A percentile compares a stretch with the other conserved stretches of the same genome.
phyloP scores from a whole-genome alignment of 2,329 filamentous ascomycete genomes.

The Colletotrichum trifolii region DNA sequence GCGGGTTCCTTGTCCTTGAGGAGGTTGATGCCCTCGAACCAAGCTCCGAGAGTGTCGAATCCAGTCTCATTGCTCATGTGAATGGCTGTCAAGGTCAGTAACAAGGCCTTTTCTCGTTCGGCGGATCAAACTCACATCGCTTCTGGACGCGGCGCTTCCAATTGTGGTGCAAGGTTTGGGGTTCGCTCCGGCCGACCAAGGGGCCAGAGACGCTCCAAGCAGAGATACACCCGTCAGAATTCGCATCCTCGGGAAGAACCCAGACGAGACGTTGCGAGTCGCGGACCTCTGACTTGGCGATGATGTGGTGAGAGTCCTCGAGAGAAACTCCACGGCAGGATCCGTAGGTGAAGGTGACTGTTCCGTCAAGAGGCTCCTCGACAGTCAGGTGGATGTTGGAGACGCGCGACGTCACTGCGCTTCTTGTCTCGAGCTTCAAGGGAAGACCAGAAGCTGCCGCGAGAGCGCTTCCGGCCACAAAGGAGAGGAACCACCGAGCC shows the following conservation, averaged over 20 bases:
- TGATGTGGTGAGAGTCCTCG: slow-evolving; percentile 38
- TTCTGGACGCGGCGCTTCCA: slow-evolving; percentile 40
- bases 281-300: slow-evolving; percentile 35
- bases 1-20: slow-evolving; percentile 65
- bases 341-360: slow-evolving; percentile 41
- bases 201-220: slow-evolving; percentile 48
- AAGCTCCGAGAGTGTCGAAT: slow-evolving; percentile 63
- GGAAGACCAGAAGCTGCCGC: slow-evolving; percentile 40
- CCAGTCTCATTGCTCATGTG: slow-evolving; percentile 63
- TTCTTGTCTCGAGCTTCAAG: slow-evolving; percentile 49
- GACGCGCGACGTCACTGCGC: slow-evolving; percentile 46
- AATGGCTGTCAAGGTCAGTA: slow-evolving; percentile 43
- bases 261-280: slow-evolving; percentile 41
- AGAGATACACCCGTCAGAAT: slow-evolving; percentile 51
- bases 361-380: slow-evolving; percentile 35
- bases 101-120: not conserved
- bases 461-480: slow-evolving; percentile 32
- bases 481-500: slow-evolving; percentile 34
- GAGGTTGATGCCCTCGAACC: slow-evolving; percentile 74
- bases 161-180: slow-evolving; percentile 44
- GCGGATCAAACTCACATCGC: slow-evolving; percentile 28
- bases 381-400: slow-evolving; percentile 45
- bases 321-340: slow-evolving; percentile 35
- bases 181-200: slow-evolving; percentile 49
- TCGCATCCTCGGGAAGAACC: slow-evolving; percentile 40